A percentile compares a stretch with the other conserved stretches of the same genome.
Conservation (phyloP, 345 rosid species). For the Acer negundo region DNA sequence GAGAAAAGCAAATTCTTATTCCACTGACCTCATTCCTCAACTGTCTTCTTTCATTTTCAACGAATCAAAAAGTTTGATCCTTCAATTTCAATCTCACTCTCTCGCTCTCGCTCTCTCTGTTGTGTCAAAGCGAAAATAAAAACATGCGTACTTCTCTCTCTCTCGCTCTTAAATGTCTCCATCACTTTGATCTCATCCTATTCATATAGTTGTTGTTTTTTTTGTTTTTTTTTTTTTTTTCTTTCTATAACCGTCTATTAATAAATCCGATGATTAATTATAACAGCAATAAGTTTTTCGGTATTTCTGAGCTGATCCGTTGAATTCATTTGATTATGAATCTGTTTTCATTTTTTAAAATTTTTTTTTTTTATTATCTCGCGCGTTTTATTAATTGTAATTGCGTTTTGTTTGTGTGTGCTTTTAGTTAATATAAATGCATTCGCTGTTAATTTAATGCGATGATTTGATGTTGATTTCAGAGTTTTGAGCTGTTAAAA, state of each 20-base stretch:
- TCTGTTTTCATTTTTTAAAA: not conserved
- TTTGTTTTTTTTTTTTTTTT: too few species aligned
- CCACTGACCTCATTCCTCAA: too few species aligned
- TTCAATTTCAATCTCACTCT: slow-evolving; percentile 4
- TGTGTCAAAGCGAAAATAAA: not conserved
- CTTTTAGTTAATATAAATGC: too few species aligned
- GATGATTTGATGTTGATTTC: not conserved
- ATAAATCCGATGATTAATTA: not conserved
- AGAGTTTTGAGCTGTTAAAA: not conserved
- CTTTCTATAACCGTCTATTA: not conserved
- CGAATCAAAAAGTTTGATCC: slow-evolving; percentile 7
- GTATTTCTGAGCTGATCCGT: not conserved
- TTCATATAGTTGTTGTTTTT: slow-evolving; percentile 33
- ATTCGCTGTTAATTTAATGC: not conserved
- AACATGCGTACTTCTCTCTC: slow-evolving; percentile 14
- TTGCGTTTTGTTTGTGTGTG: not conserved
- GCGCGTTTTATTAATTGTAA: slow-evolving; percentile 8
- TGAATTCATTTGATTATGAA: not conserved
- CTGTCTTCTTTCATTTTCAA: not conserved
- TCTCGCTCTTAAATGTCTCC: not conserved
- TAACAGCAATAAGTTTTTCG: not conserved
- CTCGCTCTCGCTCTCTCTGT: slow-evolving; percentile 9
- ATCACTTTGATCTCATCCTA: slow-evolving; percentile 20
- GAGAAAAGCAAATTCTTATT: not conserved
- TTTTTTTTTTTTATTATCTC: not conserved